Base-by-base conservation (phyloP, 2,329 filamentous ascomycete genomes). In the Neofusicoccum ribis region DNA sequence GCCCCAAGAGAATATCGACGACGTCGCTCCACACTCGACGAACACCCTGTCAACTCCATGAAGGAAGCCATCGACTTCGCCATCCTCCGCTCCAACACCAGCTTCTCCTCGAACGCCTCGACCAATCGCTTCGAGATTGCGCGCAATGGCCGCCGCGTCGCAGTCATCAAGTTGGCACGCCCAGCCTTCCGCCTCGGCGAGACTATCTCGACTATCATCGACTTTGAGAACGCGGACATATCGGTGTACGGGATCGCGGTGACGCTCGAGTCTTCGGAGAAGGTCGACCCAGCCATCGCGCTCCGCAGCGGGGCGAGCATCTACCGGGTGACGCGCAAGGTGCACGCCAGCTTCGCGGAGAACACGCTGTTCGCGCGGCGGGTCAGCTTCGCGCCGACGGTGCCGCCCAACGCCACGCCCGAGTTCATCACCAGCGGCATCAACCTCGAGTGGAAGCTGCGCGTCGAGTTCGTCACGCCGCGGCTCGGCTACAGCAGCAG, bases 71-170 rank as follows among this genome's bases (percentile, higher is more conserved):
- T 99, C 71, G 92, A 97, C 73, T 84, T 96, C 67, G 91, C 95
- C 12, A 97, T 98, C 66, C 83, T 97, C 62, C 89, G 92, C 67
- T 80, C 76, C 72, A 69, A 93, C 49, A 47, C 51, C 20, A 62
- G 49, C 49, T 47, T 36, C 43, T 84, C 87, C 50, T 85, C 87
- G n/a, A 88, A 89, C 41, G 89, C 92, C 71, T 93, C 91, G 73
- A 87, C 90, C n/a, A 97, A 97, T 72, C 89, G 93, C 44, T 99
- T 98, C 75, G 93, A 97, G 74, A 98, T 99, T 74, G 90, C 94
- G 12, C 90, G 94, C 14, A 93, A 93, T 72, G 93, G 93, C n/a
- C 89, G 89, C 64, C 89, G 89, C n/a, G 93, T 99, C 12, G 94
- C 91, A 2, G 92, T 96, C 5, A 87, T 99, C 64, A 93, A 93